A percentile compares a stretch with the other conserved stretches of the same genome.
Evolutionary conservation across 495 filamentous ascomycete genomes (phyloP).

Genomic region (Geopyxis carbonaria): DNA sequence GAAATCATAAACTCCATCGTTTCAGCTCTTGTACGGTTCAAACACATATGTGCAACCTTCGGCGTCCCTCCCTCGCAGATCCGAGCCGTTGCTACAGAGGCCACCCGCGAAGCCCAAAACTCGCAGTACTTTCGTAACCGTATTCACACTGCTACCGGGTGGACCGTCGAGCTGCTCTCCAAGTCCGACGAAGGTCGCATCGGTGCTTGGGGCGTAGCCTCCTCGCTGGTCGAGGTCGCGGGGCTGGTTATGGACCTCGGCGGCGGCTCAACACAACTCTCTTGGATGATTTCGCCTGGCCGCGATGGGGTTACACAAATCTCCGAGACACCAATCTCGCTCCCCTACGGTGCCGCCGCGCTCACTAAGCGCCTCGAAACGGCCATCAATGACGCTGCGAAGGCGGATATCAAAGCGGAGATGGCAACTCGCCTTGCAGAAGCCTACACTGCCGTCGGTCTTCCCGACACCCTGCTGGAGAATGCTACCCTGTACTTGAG

Average conservation of each 20-base stretch:
- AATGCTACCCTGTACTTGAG: conserved; percentile 59
- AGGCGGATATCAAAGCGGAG: conserved; percentile 35
- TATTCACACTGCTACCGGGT: conserved; percentile 44
- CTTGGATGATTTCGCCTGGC: conserved; percentile 61
- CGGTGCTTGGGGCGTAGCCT: conserved; percentile 70
- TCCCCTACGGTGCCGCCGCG: conserved; percentile 80
- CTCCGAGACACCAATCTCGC: conserved; percentile 32
- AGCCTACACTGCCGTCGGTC: conserved; percentile 40
- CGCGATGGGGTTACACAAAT: conserved; percentile 35
- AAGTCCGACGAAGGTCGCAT: conserved; percentile 71
- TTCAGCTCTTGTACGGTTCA: conserved; percentile 49
- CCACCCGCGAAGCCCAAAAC: conserved; percentile 67
- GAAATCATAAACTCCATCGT: conserved; percentile 47
- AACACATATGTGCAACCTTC: conserved; percentile 47
- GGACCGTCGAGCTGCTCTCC: conserved; percentile 51
- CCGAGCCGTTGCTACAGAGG: conserved; percentile 71
- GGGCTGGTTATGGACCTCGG: conserved; percentile 79
- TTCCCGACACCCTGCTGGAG: conserved; percentile 37
- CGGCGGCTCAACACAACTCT: conserved; percentile 81
- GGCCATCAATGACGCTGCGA: conserved; percentile 28
- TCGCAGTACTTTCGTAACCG: conserved; percentile 44
- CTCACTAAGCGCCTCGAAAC: conserved; percentile 44
- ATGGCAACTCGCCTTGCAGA: conserved; percentile 40
- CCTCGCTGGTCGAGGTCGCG: conserved; percentile 46
- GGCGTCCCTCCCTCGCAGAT: conserved; percentile 46